Evolutionary conservation across 768 basidiomycete species (phyloP).

Genomic region (Lactarius pseudohatsudake): DNA sequence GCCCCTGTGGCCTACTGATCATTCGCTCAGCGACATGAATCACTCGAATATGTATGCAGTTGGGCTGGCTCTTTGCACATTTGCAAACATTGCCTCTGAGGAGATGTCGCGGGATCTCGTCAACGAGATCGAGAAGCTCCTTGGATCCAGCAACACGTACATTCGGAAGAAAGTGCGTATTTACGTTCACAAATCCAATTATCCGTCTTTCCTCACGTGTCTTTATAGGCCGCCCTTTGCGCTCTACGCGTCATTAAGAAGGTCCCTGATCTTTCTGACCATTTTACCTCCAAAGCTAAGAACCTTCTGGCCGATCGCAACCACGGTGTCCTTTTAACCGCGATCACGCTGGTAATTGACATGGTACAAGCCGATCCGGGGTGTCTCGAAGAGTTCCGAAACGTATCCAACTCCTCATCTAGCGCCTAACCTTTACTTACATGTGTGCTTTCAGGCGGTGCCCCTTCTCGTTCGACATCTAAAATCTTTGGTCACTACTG

Average conservation of each 20-base stretch:
- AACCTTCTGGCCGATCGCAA: slow-evolving; percentile 92
- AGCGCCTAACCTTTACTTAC: slow-evolving; percentile 14
- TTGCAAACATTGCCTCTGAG: slow-evolving; percentile 98
- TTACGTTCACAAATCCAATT: neutral
- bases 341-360: slow-evolving; percentile 92
- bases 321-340: slow-evolving; percentile 92
- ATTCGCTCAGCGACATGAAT: slow-evolving; percentile 85
- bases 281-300: slow-evolving; percentile 86
- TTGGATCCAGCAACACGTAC: slow-evolving; percentile 97
- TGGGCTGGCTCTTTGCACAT: slow-evolving; percentile 94
- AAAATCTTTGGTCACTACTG: slow-evolving; percentile 92
- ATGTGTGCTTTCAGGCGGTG: slow-evolving; percentile 62
- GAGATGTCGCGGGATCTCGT: slow-evolving; percentile 99
- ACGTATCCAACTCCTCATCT: slow-evolving; percentile 49
- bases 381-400: slow-evolving; percentile 83
- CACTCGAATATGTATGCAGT: slow-evolving; percentile 99
- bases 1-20: slow-evolving; percentile 12
- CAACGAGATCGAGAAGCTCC: slow-evolving; percentile 95
- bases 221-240: slow-evolving; percentile 82
- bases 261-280: slow-evolving; percentile 93
- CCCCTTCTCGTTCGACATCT: slow-evolving; percentile 92
- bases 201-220: neutral
- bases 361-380: slow-evolving; percentile 82
- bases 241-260: slow-evolving; percentile 92
- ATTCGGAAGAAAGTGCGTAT: slow-evolving; percentile 91